Base-by-base conservation (phyloP, 2,329 filamentous ascomycete genomes). In the Xylogone sp. region DNA sequence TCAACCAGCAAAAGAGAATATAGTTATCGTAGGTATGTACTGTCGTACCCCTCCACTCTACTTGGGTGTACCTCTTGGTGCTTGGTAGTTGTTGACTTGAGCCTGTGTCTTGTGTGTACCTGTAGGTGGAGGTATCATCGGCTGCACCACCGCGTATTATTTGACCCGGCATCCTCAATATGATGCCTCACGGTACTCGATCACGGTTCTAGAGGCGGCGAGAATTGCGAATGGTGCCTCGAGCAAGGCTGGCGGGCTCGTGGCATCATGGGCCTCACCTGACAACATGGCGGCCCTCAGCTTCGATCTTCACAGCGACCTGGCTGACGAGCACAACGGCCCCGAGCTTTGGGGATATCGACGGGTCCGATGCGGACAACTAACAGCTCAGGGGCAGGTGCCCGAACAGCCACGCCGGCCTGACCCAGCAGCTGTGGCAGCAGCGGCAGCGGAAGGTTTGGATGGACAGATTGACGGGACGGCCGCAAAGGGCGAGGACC, bases 231-330 rank as follows among this genome's bases (percentile, higher is more conserved):
- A 88, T 27, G 92, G 89, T 24, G 91, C 93, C 45, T 96, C 90
- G 9, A 93, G 93, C 34, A 97, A 96, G 71, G 92, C 93, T 1
- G 93, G 93, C 19, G 93, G 93, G 2, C 76, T 97, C 7, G 77
- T 97, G 22, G 93, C 86, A 2, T 75, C 90, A 19, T 96, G 92
- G 90, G 92, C 92, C 0, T 96, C 96, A 64, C 92, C 92, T 0
- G 77, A 75, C 54, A 87, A 82, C 62, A 81, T 97, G 42, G 91
- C 96, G 1, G 87, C 87, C 1, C 75, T 97, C 43, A 95, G 89
- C 53, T 97, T 90, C 71, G 79, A 78, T 42, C 75, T 97, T 16
- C 93, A 97, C 64, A 78, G 81, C 31, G 82, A 95, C 62, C 77
- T 97, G 21, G 88, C 92, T 20, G 79, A 83, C 7, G 85, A 94